Evolutionary conservation across 805 yeast species (phyloP), one percentile per base, ranked within the genome.

Genomic region (Millerozyma acaciae): DNA sequence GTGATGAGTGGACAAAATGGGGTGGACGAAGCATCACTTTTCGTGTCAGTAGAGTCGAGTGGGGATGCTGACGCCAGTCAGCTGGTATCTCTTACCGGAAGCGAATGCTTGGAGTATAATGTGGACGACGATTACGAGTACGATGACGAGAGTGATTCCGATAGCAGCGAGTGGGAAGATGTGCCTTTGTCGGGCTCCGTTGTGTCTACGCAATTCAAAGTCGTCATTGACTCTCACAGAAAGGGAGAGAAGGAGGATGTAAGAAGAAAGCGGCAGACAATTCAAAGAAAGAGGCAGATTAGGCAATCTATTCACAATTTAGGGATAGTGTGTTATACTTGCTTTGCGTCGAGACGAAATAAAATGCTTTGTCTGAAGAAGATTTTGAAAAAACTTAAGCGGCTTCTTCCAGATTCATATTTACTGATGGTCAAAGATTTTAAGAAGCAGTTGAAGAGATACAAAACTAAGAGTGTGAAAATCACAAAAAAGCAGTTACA

Each of bases 91-190:
- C n/a, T n/a, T n/a, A n/a, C n/a, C n/a, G n/a, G n/a, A n/a, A n/a
- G n/a, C n/a, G n/a, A n/a, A n/a, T n/a, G n/a, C n/a, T n/a, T n/a
- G n/a, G n/a, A n/a, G n/a, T n/a, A n/a, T n/a, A n/a, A n/a, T n/a
- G n/a, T n/a, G n/a, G n/a, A n/a, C n/a, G n/a, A n/a, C n/a, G n/a
- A n/a, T n/a, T n/a, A n/a, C n/a, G n/a, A n/a, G n/a, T n/a, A n/a
- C n/a, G n/a, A n/a, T n/a, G n/a, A n/a, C n/a, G n/a, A n/a, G n/a
- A n/a, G n/a, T n/a, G n/a, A n/a, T n/a, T n/a, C n/a, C n/a, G n/a
- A n/a, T n/a, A n/a, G n/a, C n/a, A n/a, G n/a, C n/a, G n/a, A n/a
- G 12, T 48, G 50, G 51, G 53, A 47, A 36, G 45, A 43, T 34
- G 45, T 48, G 4, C 38, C 42, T 4, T 26, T 30, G 22, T 17